Evolutionary conservation across 1,284 basidiomycete genomes (phyloP), one percentile per base, ranked within the genome.

Genomic region (Heterobasidion occidentale): DNA sequence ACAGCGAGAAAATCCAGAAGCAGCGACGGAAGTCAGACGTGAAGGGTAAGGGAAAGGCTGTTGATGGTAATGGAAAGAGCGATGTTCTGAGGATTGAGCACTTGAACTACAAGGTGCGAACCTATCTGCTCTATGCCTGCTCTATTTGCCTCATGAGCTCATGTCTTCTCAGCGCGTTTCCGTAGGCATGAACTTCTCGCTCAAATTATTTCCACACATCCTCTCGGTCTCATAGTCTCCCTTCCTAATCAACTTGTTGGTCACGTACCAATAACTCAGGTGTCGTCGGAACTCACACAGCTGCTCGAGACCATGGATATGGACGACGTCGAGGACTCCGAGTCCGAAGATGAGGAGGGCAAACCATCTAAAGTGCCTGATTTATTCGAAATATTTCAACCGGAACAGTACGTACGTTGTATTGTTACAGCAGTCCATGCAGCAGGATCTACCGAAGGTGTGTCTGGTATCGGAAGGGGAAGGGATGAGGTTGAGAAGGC

Each of bases 241-340:
- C 78, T 99, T 20, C 96, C 97, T 20, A 92, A 95, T 68, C 96
- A 99, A 74, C 83, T 99, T 46, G 83, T 94, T 61, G 97, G 85
- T 4, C 95, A 99, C 71, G 80, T 99, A 33, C 96, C 97, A 9
- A 94, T 99, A 64, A 98, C 95, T 36, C 87, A 95, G 70, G 83
- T 99, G 59, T 94, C 94, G n/a, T 73, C 81, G 14, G 85, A 90
- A 62, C 81, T 96, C 59, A 98, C 95, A 3, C 65, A 76, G 27
- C 76, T 81, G 15, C 77, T 92, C 34, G 89, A 88, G 63, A 74
- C 75, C 38, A 77, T 81, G 63, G 80, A 84, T 49, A 77, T 80
- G 46, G 80, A 81, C 20, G 78, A 78, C 20, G 74, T 76, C 46
- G 70, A 71, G 17, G 76, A 77, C 15, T 70, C 80, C 14, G 77